phyloP scores from a whole-genome alignment of 805 yeast genomes.

The Kregervanrija pseudodelftensis region DNA sequence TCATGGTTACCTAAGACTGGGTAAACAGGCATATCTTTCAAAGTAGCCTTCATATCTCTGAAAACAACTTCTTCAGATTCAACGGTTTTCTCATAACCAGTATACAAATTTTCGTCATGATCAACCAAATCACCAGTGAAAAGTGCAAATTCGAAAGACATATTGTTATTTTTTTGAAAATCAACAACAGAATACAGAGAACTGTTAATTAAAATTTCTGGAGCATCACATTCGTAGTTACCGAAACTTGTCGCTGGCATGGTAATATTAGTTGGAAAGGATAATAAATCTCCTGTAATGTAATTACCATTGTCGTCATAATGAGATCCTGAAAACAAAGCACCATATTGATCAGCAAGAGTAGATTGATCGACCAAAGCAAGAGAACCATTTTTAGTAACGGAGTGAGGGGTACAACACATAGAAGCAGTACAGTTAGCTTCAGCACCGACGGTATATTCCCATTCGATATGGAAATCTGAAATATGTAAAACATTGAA shows the following conservation, averaged over 20 bases:
- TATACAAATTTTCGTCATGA: slow-evolving; percentile 48
- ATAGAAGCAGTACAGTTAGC: slow-evolving; percentile 48
- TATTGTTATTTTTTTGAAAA: slow-evolving; percentile 23
- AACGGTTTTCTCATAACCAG: slow-evolving; percentile 40
- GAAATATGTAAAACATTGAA: slow-evolving; percentile 61
- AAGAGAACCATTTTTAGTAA: slow-evolving; percentile 1
- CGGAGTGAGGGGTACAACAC: slow-evolving; percentile 55
- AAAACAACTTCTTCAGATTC: slow-evolving; percentile 46
- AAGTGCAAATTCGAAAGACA: slow-evolving; percentile 50
- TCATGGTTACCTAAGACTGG: slow-evolving; percentile 69
- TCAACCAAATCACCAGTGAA: slow-evolving; percentile 75
- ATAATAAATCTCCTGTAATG: slow-evolving; percentile 22
- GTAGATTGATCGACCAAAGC: slow-evolving; percentile 1
- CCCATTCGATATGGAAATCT: slow-evolving; percentile 57
- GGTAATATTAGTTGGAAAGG: slow-evolving; percentile 27
- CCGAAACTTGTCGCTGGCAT: slow-evolving; percentile 59
- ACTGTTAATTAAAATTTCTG: slow-evolving; percentile 53
- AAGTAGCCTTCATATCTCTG: slow-evolving; percentile 42
- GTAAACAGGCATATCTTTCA: slow-evolving; percentile 48
- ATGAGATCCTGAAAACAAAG: slow-evolving; percentile 9
- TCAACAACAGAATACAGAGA: slow-evolving; percentile 40
- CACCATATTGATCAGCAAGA: slow-evolving; percentile 5
- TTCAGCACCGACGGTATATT: slow-evolving; percentile 48
- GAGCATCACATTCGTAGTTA: slow-evolving; percentile 57
- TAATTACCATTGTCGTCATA: slow-evolving; percentile 26